Evolutionary conservation across 306 rosid genomes (phyloP).

Genomic region (Pyrus pyrifolia): DNA sequence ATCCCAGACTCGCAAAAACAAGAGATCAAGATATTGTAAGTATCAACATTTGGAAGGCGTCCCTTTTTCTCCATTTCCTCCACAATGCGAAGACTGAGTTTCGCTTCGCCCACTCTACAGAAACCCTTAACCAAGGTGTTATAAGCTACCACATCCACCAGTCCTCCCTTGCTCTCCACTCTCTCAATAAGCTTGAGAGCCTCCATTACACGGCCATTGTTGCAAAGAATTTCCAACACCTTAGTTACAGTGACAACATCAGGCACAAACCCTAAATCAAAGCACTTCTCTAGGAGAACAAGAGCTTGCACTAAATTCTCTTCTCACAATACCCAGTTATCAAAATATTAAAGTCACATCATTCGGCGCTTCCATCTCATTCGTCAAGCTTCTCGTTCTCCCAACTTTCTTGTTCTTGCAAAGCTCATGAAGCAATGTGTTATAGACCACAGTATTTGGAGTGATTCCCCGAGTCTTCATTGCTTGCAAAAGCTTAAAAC

Average conservation of each 20-base stretch:
- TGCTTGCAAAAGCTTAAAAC: constrained; percentile 72
- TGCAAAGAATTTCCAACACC: constrained; percentile 55
- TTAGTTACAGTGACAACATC: constrained; percentile 56
- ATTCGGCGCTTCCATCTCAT: constrained; percentile 50
- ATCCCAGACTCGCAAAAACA: constrained; percentile 44
- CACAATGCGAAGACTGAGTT: constrained; percentile 50
- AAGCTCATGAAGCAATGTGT: constrained; percentile 68
- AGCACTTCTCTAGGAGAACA: constrained; percentile 61
- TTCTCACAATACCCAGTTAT: constrained; percentile 58
- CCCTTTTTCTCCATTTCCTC: constrained; percentile 77
- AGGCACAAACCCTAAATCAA: constrained; percentile 49
- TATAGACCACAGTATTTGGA: constrained; percentile 58
- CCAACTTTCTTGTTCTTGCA: constrained; percentile 71
- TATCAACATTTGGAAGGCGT: constrained; percentile 58
- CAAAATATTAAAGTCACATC: constrained; percentile 58
- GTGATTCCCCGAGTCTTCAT: constrained; percentile 45
- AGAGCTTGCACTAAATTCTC: constrained; percentile 65
- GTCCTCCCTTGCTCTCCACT: constrained; percentile 53
- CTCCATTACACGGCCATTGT: constrained; percentile 45
- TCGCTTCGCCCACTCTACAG: constrained; percentile 47
- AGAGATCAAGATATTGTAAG: constrained; percentile 51
- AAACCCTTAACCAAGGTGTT: constrained; percentile 68
- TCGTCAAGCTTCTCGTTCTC: constrained; percentile 79
- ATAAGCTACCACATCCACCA: constrained; percentile 58
- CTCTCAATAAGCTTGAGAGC: constrained; percentile 60